A percentile compares a stretch with the other conserved stretches of the same genome.
Conservation (phyloP, 2,329 filamentous ascomycete species). For the Cladobotryum mycophilum region DNA sequence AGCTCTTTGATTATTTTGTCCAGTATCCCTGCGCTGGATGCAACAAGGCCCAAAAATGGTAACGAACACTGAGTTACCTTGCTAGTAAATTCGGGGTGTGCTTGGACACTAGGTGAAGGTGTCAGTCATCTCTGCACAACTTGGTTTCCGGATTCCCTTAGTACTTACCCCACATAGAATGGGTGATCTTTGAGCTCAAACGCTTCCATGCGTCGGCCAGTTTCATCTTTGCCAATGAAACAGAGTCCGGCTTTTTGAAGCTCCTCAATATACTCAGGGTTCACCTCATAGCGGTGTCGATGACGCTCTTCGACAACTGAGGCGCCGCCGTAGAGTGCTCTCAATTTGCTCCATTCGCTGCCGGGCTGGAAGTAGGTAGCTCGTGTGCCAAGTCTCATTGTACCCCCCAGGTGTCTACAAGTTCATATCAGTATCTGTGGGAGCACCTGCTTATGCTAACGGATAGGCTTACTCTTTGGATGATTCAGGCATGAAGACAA, state of each 20-base stretch:
- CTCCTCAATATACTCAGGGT: slow-evolving; percentile 65
- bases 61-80: slow-evolving; percentile 56
- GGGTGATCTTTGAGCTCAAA: slow-evolving; percentile 78
- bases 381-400: slow-evolving; percentile 77
- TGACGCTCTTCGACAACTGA: slow-evolving; percentile 64
- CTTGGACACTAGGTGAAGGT: slow-evolving; percentile 57
- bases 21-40: slow-evolving; percentile 65
- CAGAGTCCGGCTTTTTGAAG: slow-evolving; percentile 63
- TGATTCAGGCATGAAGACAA: slow-evolving; percentile 87
- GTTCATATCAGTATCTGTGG: neutral
- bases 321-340: slow-evolving; percentile 62
- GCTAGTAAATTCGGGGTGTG: slow-evolving; percentile 79
- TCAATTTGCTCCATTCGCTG: slow-evolving; percentile 72
- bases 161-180: slow-evolving; percentile 56
- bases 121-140: neutral
- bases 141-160: neutral
- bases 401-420: slow-evolving; percentile 60
- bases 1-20: slow-evolving; percentile 28
- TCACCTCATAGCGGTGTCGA: slow-evolving; percentile 86
- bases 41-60: slow-evolving; percentile 67
- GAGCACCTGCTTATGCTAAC: neutral
- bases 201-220: slow-evolving; percentile 74
- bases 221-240: slow-evolving; percentile 76
- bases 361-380: slow-evolving; percentile 68
- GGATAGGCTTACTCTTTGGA: slow-evolving; percentile 29